phyloP scores from a whole-genome alignment of 805 yeast species.

The Wickerhamiella hasegawae region DNA sequence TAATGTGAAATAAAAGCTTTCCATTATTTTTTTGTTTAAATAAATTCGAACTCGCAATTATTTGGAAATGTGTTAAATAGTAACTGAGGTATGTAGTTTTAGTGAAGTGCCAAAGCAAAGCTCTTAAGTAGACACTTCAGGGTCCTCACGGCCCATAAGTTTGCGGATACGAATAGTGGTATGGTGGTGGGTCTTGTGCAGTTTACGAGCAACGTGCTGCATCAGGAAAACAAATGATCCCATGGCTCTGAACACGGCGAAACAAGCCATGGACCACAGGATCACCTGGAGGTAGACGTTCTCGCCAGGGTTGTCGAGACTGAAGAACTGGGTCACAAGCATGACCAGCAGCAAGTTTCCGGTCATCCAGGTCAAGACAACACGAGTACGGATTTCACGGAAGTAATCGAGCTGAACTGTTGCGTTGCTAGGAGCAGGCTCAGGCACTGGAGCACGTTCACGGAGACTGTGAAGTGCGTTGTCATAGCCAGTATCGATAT shows the following conservation, averaged over 20 bases:
- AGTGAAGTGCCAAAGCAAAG: too few species aligned
- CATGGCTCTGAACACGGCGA: constrained; percentile 64
- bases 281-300: constrained; percentile 73
- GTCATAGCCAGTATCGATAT: constrained; percentile 69
- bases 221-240: constrained; percentile 65
- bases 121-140: too few species aligned
- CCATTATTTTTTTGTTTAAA: neutral
- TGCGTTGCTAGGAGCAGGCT: constrained; percentile 25
- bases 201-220: constrained; percentile 19
- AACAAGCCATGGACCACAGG: constrained; percentile 80
- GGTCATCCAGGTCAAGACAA: constrained; percentile 89
- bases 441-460: constrained; percentile 47
- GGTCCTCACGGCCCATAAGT: neutral
- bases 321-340: constrained; percentile 74
- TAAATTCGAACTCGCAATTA: too few species aligned
- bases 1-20: neutral
- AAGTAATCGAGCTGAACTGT: constrained; percentile 60
- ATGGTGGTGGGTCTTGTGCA: constrained; percentile 15
- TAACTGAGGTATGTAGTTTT: too few species aligned
- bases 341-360: constrained; percentile 66
- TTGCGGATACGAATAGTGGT: constrained; percentile 8
- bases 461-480: constrained; percentile 59
- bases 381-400: constrained; percentile 85
- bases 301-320: constrained; percentile 43
- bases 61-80: too few species aligned